A percentile compares a stretch with the other conserved stretches of the same genome.
Evolutionary conservation across 2,329 filamentous ascomycete genomes (phyloP).

Genomic region (Fonsecaea multimorphosa): DNA sequence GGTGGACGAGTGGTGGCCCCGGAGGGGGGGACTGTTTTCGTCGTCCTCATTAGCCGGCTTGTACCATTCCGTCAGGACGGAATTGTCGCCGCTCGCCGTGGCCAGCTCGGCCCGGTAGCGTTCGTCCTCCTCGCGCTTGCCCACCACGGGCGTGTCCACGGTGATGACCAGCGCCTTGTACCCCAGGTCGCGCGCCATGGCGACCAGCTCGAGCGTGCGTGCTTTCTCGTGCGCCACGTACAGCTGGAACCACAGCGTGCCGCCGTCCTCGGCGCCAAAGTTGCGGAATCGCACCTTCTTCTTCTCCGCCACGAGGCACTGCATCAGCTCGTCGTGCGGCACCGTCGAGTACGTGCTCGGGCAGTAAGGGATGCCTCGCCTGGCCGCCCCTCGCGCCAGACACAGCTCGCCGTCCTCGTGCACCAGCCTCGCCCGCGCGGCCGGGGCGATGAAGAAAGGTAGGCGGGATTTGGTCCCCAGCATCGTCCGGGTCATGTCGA

Average conservation of each 20-base stretch:
- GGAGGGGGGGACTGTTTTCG: conserved; percentile 60
- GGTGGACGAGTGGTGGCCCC: conserved; percentile 58
- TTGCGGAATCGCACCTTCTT: conserved; percentile 9
- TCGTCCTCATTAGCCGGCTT: conserved; percentile 53
- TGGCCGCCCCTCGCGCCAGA: conserved; percentile 45
- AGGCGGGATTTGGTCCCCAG: conserved; percentile 45
- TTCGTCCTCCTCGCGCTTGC: conserved; percentile 64
- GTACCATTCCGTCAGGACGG: conserved; percentile 44
- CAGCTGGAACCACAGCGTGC: conserved; percentile 48
- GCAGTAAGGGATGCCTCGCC: conserved; percentile 46
- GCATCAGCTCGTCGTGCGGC: conserved; percentile 43
- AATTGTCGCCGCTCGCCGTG: conserved; percentile 31
- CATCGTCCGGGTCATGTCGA: conserved; percentile 37
- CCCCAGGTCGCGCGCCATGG: conserved; percentile 39
- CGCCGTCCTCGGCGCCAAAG: conserved; percentile 45
- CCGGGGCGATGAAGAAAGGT: conserved; percentile 50
- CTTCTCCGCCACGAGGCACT: conserved; percentile 20
- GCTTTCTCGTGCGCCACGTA: conserved; percentile 59
- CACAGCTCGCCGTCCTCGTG: conserved; percentile 47
- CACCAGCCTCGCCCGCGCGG: conserved; percentile 46
- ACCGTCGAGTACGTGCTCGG: conserved; percentile 46
- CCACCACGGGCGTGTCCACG: conserved; percentile 47
- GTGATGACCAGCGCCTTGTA: conserved; percentile 40
- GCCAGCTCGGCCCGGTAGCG: conserved; percentile 55
- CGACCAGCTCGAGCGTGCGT: conserved; percentile 56